Evolutionary conservation across 495 filamentous ascomycete genomes (phyloP).

Genomic region (Acidiella bohemica): DNA sequence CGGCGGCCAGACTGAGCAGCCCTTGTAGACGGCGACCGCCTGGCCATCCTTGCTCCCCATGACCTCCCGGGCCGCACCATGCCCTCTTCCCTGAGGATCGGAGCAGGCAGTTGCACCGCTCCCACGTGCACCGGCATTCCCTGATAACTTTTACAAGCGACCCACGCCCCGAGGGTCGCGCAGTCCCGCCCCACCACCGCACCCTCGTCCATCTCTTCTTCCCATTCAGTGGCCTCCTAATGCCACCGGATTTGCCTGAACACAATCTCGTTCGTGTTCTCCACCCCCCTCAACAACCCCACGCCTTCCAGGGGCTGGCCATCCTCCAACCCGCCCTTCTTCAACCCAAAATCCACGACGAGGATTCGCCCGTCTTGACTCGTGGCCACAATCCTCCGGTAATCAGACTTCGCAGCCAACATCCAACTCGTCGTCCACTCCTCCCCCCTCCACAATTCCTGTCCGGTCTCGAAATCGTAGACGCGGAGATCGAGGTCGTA

Average conservation of each 20-base stretch:
- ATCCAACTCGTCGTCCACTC: constrained; percentile 95
- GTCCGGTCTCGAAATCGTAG: constrained; percentile 65
- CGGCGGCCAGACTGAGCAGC: too few relatives aligned
- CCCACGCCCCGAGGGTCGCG: too few relatives aligned
- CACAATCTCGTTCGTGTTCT: constrained; percentile 11
- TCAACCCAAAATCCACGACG: constrained; percentile 69
- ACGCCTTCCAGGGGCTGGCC: constrained; percentile 11
- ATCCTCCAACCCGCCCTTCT: constrained; percentile 15
- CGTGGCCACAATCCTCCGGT: constrained; percentile 80
- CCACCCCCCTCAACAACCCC: constrained; percentile 8
- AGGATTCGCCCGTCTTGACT: constrained; percentile 83
- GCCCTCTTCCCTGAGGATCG: too few relatives aligned
- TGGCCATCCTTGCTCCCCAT: too few relatives aligned
- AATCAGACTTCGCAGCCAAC: constrained; percentile 85
- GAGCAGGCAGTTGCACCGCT: too few relatives aligned
- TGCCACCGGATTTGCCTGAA: background rate
- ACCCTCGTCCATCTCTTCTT: background rate
- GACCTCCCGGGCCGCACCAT: too few relatives aligned
- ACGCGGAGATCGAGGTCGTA: constrained; percentile 94
- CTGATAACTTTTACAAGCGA: too few relatives aligned
- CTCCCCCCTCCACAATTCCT: constrained; percentile 59
- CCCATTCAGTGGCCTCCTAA: background rate
- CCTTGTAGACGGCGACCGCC: too few relatives aligned
- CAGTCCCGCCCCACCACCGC: too few relatives aligned
- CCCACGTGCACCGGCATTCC: too few relatives aligned